A percentile compares a stretch with the other conserved stretches of the same genome.
Evolutionary conservation across 352 stramenopile species (phyloP).

Genomic region (Pythium vanterpoolii): DNA sequence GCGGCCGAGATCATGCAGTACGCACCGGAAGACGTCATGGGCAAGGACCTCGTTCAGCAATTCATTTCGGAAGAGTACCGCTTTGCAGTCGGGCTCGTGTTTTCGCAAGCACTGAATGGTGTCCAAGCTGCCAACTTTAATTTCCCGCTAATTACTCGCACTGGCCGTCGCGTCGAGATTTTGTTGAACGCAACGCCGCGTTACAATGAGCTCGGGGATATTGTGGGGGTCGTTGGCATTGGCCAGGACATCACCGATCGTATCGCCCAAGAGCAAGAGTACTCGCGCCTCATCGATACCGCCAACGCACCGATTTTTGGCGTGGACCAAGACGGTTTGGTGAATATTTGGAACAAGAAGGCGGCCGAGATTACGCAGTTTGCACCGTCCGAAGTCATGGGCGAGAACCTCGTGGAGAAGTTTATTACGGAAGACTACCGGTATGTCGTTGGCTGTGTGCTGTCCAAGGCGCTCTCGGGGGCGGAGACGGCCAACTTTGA

Average conservation of each 20-base stretch:
- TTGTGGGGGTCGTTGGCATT: slow-evolving; percentile 82
- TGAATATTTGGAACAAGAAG: slow-evolving; percentile 93
- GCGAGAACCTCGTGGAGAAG: slow-evolving; percentile 84
- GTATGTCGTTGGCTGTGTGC: slow-evolving; percentile 49
- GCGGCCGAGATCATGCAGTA: slow-evolving; percentile 88
- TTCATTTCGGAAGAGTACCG: slow-evolving; percentile 86
- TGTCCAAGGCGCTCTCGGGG: slow-evolving; percentile 58
- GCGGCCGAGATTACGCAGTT: slow-evolving; percentile 90
- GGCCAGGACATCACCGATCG: slow-evolving; percentile 83
- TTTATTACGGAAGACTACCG: slow-evolving; percentile 87
- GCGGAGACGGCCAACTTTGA: slow-evolving; percentile 82
- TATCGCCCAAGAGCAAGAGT: slow-evolving; percentile 91
- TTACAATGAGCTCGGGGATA: slow-evolving; percentile 71
- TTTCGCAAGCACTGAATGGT: slow-evolving; percentile 69
- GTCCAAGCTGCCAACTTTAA: slow-evolving; percentile 81
- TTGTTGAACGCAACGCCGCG: slow-evolving; percentile 73
- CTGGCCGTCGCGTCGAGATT: slow-evolving; percentile 71
- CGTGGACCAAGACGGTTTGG: slow-evolving; percentile 69
- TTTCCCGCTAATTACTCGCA: slow-evolving; percentile 77
- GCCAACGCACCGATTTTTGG: slow-evolving; percentile 90
- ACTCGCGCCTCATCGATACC: slow-evolving; percentile 84
- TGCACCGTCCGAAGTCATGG: slow-evolving; percentile 85
- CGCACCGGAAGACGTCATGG: slow-evolving; percentile 85
- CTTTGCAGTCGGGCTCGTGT: slow-evolving; percentile 51
- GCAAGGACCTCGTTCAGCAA: slow-evolving; percentile 81